These are phyloP conservation scores for Fusarium lyarnte DNA, from an alignment of 2,329 filamentous ascomycete species.

Conservation along the genomic window DNA sequence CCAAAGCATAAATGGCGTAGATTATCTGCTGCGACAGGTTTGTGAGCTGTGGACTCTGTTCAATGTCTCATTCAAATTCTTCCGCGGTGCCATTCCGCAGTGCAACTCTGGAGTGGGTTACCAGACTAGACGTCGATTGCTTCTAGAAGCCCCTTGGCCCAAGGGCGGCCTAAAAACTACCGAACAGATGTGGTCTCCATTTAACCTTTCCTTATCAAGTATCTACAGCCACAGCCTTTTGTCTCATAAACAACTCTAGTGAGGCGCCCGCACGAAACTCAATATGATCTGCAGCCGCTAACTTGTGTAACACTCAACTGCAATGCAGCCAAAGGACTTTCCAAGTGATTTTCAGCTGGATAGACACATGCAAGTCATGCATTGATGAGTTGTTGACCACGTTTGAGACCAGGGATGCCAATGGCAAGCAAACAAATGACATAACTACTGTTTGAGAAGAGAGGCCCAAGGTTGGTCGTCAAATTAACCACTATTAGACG, in stretches of 20 bases:
- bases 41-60: not conserved
- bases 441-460: not conserved
- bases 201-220: slow-evolving; percentile 1
- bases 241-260: not conserved
- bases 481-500: not conserved
- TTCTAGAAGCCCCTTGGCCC: slow-evolving; percentile 15
- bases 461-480: not conserved
- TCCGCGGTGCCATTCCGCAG: not conserved
- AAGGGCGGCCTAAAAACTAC: slow-evolving; percentile 3
- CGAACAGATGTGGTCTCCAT: not conserved
- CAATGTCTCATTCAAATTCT: not conserved
- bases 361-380: slow-evolving; percentile 11
- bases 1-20: not conserved
- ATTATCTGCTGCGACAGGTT: not conserved
- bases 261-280: not conserved
- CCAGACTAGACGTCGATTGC: not conserved
- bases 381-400: not conserved
- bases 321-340: slow-evolving; percentile 3
- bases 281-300: slow-evolving; percentile 8
- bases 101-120: not conserved
- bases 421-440: not conserved
- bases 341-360: not conserved
- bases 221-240: not conserved
- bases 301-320: slow-evolving; percentile 5
- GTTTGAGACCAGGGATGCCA: not conserved